These are phyloP conservation scores for Aspergillus fructus DNA, from an alignment of 2,329 filamentous ascomycete genomes.

Conservation along the genomic window DNA sequence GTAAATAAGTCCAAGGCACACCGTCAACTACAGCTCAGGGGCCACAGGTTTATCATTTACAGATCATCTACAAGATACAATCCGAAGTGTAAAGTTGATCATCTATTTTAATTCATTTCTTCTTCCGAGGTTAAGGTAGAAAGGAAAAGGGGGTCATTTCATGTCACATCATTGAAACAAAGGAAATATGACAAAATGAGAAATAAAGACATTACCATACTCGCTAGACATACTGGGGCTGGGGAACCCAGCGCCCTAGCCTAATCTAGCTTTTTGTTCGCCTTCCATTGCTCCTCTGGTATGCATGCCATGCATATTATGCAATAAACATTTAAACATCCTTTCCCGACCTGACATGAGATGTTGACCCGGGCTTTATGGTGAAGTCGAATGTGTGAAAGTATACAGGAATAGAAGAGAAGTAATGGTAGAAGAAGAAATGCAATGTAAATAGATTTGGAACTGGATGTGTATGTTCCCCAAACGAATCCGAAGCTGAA, in stretches of 20 bases:
- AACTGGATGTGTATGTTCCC: too few species aligned
- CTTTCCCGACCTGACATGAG: neutral
- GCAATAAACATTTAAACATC: neutral
- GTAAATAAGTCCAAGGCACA: too few species aligned
- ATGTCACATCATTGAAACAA: constrained; percentile 18
- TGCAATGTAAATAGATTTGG: neutral
- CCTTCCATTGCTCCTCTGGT: constrained; percentile 4
- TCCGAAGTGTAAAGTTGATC: too few species aligned
- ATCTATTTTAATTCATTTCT: neutral
- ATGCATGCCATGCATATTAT: constrained; percentile 5
- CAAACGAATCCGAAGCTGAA: neutral
- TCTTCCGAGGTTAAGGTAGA: neutral
- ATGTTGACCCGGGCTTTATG: neutral
- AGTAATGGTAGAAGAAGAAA: neutral
- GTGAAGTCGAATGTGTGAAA: neutral
- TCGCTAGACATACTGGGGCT: too few species aligned
- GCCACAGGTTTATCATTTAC: too few species aligned
- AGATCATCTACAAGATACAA: too few species aligned
- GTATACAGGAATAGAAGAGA: neutral
- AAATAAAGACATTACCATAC: neutral
- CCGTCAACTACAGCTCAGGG: too few species aligned
- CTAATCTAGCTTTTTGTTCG: neutral
- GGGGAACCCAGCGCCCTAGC: neutral
- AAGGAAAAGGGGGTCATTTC: constrained; percentile 2
- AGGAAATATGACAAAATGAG: constrained; percentile 15